Evolutionary conservation across 1,139 yeast genomes (phyloP).

Genomic region (Saccharomyces hybrid): DNA sequence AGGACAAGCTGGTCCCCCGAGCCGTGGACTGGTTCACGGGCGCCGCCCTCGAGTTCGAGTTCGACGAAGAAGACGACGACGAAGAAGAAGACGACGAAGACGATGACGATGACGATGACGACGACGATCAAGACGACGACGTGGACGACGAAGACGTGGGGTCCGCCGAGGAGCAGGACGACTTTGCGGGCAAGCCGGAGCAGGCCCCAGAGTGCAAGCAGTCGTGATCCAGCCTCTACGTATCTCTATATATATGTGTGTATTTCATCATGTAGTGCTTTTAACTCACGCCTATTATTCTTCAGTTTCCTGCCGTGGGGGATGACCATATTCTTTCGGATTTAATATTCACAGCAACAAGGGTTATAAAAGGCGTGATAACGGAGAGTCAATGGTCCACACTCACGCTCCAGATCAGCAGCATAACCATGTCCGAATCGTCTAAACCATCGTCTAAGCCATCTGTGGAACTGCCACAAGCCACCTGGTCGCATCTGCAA

Average conservation of each 20-base stretch:
- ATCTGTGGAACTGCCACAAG: slow-evolving; percentile 1
- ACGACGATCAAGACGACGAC: slow-evolving; percentile 10
- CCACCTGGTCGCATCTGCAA: slow-evolving; percentile 3
- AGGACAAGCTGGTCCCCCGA: slow-evolving; percentile 90
- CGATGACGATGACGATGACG: slow-evolving; percentile 34
- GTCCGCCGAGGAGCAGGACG: slow-evolving; percentile 34
- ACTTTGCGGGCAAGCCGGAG: slow-evolving; percentile 37
- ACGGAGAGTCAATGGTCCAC: neutral
- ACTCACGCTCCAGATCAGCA: neutral
- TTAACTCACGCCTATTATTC: too few species aligned
- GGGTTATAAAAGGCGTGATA: neutral
- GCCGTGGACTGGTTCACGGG: slow-evolving; percentile 99
- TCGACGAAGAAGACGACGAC: slow-evolving; percentile 46
- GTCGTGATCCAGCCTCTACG: slow-evolving; percentile 16
- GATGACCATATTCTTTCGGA: neutral
- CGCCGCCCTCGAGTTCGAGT: slow-evolving; percentile 62
- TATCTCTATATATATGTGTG: too few species aligned
- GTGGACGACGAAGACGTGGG: slow-evolving; percentile 28
- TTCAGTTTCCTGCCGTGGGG: neutral
- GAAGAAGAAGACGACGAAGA: slow-evolving; percentile 54
- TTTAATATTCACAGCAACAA: neutral
- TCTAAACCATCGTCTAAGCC: neutral
- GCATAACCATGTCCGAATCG: neutral
- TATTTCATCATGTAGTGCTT: too few species aligned
- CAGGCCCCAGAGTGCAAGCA: slow-evolving; percentile 91